Percentiles rank a stretch among this genome's conserved stretches.
These are phyloP conservation scores for Withania somnifera DNA, from an alignment of 305 asterid genomes.

Conservation along the genomic window DNA sequence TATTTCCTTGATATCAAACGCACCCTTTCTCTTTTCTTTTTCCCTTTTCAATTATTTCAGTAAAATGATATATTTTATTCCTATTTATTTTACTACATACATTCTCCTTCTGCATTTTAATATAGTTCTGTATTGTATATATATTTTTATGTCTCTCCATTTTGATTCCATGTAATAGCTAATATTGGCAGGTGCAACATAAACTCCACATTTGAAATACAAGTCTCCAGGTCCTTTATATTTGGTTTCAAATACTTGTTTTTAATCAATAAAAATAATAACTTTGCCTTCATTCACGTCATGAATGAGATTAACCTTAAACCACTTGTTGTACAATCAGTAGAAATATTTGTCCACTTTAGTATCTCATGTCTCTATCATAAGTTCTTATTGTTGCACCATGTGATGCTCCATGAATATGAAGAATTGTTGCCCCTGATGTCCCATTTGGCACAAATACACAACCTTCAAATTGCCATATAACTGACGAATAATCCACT, in stretches of 20 bases:
- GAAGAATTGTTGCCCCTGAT: conserved; percentile 27
- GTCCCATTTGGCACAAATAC: conserved; percentile 30
- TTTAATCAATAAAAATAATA: conserved; percentile 19
- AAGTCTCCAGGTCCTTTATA: conserved; percentile 27
- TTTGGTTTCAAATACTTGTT: conserved; percentile 9
- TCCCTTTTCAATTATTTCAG: too few relatives aligned
- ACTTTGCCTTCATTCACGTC: conserved; percentile 21
- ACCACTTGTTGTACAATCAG: conserved; percentile 22
- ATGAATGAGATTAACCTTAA: conserved; percentile 22
- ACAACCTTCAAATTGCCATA: conserved; percentile 32
- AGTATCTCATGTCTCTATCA: conserved; percentile 7
- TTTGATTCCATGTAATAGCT: conserved; percentile 30
- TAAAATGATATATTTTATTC: too few relatives aligned
- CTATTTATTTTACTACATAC: too few relatives aligned
- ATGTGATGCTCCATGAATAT: conserved; percentile 22
- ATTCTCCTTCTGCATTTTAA: too few relatives aligned
- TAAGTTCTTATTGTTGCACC: conserved; percentile 21
- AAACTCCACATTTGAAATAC: conserved; percentile 33
- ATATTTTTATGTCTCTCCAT: conserved; percentile 21
- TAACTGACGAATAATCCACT: conserved; percentile 22
- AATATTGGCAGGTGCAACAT: conserved; percentile 19
- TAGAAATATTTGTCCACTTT: background rate
- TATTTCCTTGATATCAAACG: too few relatives aligned
- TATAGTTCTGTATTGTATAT: background rate
- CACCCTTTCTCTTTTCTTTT: too few relatives aligned